Conservation (phyloP, 169 alveolate species). For the Eimeria zaria region DNA sequence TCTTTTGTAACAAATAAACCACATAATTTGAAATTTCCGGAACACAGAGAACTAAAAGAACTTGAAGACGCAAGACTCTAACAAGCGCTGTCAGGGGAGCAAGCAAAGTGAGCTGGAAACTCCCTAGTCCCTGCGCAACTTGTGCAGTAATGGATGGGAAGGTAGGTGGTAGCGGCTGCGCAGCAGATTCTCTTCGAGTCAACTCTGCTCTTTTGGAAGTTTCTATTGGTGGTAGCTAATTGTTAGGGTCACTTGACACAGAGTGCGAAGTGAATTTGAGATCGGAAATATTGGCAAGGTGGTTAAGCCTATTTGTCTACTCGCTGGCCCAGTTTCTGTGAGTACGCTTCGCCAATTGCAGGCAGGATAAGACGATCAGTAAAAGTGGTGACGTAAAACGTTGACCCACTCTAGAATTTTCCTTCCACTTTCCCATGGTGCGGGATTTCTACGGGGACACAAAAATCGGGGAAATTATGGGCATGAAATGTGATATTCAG, state of each 20-base stretch:
- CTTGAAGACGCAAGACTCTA: not conserved
- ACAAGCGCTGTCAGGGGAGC: not conserved
- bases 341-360: not conserved
- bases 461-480: too few species aligned
- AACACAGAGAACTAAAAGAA: not conserved
- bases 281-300: not conserved
- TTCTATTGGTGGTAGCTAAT: not conserved
- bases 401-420: too few species aligned
- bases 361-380: too few species aligned
- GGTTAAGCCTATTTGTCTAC: not conserved
- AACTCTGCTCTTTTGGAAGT: not conserved
- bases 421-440: too few species aligned
- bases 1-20: not conserved
- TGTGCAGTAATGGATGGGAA: not conserved
- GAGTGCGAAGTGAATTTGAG: not conserved
- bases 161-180: not conserved
- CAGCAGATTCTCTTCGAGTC: not conserved
- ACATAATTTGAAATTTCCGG: not conserved
- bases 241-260: not conserved
- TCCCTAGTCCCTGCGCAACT: not conserved
- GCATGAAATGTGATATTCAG: too few species aligned
- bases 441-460: too few species aligned
- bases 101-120: not conserved
- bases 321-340: not conserved
- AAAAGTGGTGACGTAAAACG: too few species aligned